Conservation (phyloP, 1,139 yeast genomes). For the Hyphopichia wangnamkhiaoensis region DNA sequence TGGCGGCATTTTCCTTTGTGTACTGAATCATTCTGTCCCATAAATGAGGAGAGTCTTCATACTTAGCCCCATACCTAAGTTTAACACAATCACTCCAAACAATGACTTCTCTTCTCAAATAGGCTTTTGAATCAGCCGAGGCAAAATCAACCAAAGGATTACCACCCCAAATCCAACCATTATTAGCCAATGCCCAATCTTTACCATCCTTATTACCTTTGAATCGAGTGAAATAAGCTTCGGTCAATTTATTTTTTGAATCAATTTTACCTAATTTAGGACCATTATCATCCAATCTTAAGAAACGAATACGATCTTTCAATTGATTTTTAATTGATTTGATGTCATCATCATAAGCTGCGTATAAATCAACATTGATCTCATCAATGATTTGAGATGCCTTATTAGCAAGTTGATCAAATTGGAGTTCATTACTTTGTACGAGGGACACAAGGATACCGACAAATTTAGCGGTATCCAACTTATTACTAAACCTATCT, state of each 20-base stretch:
- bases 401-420: slow-evolving; percentile 35
- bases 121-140: slow-evolving; percentile 72
- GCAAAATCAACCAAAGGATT: slow-evolving; percentile 94
- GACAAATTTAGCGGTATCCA: slow-evolving; percentile 55
- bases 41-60: slow-evolving; percentile 81
- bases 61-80: slow-evolving; percentile 75
- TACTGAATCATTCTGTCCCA: slow-evolving; percentile 90
- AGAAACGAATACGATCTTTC: slow-evolving; percentile 70
- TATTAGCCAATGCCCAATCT: slow-evolving; percentile 79
- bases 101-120: slow-evolving; percentile 87
- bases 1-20: slow-evolving; percentile 68
- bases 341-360: slow-evolving; percentile 74
- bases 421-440: slow-evolving; percentile 29
- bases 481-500: slow-evolving; percentile 51
- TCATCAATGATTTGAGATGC: slow-evolving; percentile 68
- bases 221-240: slow-evolving; percentile 84
- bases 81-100: slow-evolving; percentile 99
- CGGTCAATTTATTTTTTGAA: slow-evolving; percentile 62
- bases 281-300: slow-evolving; percentile 77
- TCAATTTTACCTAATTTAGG: slow-evolving; percentile 73
- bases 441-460: slow-evolving; percentile 37
- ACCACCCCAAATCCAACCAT: slow-evolving; percentile 99
- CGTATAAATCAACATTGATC: slow-evolving; percentile 72
- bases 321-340: slow-evolving; percentile 65
- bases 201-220: slow-evolving; percentile 49